phyloP scores from a whole-genome alignment of 2,329 filamentous ascomycete genomes.

The Sclerotinia glacialis region DNA sequence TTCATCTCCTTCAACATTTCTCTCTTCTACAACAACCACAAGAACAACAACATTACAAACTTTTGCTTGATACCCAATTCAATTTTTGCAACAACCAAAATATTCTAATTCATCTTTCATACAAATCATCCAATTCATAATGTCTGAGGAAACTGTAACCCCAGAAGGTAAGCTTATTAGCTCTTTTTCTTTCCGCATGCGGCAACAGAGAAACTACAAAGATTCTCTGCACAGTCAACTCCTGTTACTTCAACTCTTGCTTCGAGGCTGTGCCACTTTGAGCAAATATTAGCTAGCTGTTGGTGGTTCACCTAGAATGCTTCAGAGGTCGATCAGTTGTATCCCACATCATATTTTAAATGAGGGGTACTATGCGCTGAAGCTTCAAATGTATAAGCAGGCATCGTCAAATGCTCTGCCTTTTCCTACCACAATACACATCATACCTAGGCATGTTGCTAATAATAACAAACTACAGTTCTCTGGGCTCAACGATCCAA shows the following conservation, averaged over 20 bases:
- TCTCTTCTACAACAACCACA: conserved; percentile 7
- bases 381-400: conserved; percentile 15
- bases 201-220: not conserved
- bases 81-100: not conserved
- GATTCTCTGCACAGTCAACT: not conserved
- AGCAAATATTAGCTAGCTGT: not conserved
- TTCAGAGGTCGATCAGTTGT: not conserved
- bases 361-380: conserved; percentile 17
- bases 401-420: not conserved
- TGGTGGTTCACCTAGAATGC: not conserved
- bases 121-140: conserved; percentile 25
- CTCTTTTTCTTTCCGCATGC: conserved; percentile 20
- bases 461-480: conserved; percentile 53
- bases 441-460: not conserved
- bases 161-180: conserved; percentile 38
- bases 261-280: not conserved
- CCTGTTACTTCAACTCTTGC: not conserved
- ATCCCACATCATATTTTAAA: conserved; percentile 11
- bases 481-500: conserved; percentile 98
- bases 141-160: conserved; percentile 31
- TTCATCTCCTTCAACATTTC: not conserved
- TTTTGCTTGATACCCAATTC: conserved; percentile 25
- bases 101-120: not conserved
- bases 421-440: not conserved
- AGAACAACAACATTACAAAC: conserved; percentile 10